Evolutionary conservation across 108 stramenopile species (phyloP).

Genomic region (Chaetoceros tenuissimus): DNA sequence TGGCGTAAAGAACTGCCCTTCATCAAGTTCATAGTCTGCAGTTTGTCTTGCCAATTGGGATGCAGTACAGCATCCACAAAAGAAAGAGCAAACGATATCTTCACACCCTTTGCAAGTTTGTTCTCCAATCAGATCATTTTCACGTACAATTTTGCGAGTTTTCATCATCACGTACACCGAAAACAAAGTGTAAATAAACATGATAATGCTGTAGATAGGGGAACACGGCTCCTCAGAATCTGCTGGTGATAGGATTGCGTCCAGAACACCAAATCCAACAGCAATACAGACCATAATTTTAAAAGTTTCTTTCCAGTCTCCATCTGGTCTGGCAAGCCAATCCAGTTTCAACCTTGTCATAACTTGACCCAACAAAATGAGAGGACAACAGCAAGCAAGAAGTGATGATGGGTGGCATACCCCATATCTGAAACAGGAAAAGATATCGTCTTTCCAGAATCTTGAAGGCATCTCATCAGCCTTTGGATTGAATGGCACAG

Average conservation of each 20-base stretch:
- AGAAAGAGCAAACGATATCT: constrained; percentile 24
- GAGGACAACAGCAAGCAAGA: constrained; percentile 24
- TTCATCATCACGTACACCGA: constrained; percentile 1
- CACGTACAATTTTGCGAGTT: constrained; percentile 11
- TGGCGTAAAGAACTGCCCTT: constrained; percentile 14
- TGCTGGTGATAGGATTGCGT: background rate
- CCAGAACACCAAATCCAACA: background rate
- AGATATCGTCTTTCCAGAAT: constrained; percentile 16
- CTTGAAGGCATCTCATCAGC: background rate
- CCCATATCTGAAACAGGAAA: constrained; percentile 22
- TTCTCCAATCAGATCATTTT: constrained; percentile 17
- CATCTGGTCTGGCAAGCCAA: constrained; percentile 8
- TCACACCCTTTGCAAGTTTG: constrained; percentile 10
- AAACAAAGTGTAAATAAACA: background rate
- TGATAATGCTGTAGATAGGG: background rate
- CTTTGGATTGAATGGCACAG: constrained; percentile 14
- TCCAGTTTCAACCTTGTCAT: constrained; percentile 28
- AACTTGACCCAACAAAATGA: constrained; percentile 25
- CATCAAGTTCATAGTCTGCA: constrained; percentile 24
- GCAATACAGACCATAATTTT: constrained; percentile 7
- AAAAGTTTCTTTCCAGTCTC: constrained; percentile 19
- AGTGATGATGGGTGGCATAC: constrained; percentile 21
- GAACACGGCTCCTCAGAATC: constrained; percentile 1
- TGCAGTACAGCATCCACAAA: constrained; percentile 25
- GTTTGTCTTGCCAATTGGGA: constrained; percentile 30